These are phyloP conservation scores for Populus euphratica DNA, from an alignment of 345 rosid species.

Conservation along the genomic window DNA sequence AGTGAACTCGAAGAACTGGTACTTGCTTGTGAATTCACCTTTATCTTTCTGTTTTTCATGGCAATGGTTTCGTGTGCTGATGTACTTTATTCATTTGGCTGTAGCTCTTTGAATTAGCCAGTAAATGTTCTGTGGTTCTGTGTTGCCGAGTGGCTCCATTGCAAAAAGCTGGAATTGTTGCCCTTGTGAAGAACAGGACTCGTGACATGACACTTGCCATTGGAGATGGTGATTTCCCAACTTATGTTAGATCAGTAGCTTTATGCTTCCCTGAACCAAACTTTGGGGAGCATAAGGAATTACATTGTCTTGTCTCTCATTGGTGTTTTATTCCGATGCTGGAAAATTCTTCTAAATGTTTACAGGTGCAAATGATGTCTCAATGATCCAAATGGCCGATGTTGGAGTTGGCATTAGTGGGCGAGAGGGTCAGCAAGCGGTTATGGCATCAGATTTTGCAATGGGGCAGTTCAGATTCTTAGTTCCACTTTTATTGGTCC, in stretches of 20 bases:
- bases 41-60: too few relatives aligned
- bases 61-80: too few relatives aligned
- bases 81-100: too few relatives aligned
- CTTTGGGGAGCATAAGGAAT: too few relatives aligned
- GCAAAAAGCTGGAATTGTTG: not conserved
- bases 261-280: too few relatives aligned
- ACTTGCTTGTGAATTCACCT: too few relatives aligned
- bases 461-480: conserved; percentile 1
- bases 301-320: too few relatives aligned
- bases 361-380: conserved; percentile 14
- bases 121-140: not conserved
- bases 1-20: not conserved
- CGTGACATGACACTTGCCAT: not conserved
- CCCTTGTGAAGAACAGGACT: not conserved
- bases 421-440: conserved; percentile 2
- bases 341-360: too few relatives aligned
- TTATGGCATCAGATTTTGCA: conserved; percentile 1
- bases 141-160: conserved; percentile 1
- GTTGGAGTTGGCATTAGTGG: conserved; percentile 21
- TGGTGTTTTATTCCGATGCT: too few relatives aligned
- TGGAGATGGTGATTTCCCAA: not conserved
- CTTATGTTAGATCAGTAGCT: too few relatives aligned
- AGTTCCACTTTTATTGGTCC: not conserved
- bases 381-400: conserved; percentile 20
- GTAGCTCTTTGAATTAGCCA: not conserved